Base-by-base conservation (phyloP, 2,329 filamentous ascomycete species). In the Aspergillus luchuensis region DNA sequence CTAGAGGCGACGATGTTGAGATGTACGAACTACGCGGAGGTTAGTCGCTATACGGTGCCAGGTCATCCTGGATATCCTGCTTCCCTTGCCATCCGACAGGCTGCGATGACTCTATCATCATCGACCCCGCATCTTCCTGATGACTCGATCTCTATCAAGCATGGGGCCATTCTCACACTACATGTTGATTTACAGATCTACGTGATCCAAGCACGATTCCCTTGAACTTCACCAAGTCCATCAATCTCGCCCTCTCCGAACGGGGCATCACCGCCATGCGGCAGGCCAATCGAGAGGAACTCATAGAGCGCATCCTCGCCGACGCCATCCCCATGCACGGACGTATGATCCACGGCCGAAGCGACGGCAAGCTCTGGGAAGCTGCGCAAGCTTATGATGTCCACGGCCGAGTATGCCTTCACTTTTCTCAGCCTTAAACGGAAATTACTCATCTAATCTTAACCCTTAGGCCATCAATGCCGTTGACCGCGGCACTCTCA, bases 141-240 rank as follows among this genome's bases (percentile, higher is more conserved):
- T 54, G 21, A 41, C 36, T 41, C 33, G 15, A 49, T 49, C 21
- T 54, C n/a, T 55, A 17, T 45, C 25, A 33, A 21, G 28, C 17
- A 30, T 36, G 56, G 41, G 41, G 33, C 50, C 13, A 36, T 59
- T 55, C 63, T 64, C 47, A 62, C 60, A 36, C 28, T 47, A 51
- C 54, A 36, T 30, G 47, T 33, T 60, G 51, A 49, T 30, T 54
- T 38, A 28, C 59, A 98, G 95, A 99, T 80, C 87, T 98, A 52
- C 88, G 95, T 43, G 88, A 96, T 74, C 88, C 90, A 2, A 85
- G 87, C 2, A 97, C 91, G 0, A 87, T 88, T 30, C 93, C 94
- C 3, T 83, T 98, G 63, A 97, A 97, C 77, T 97, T 97, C 73
- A 96, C 93, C 62, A 96, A 92, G 76, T 98, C 95, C n/a, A 99